Conservation (phyloP, 2,329 filamentous ascomycete species). For the Ophiosphaerella narmari region DNA sequence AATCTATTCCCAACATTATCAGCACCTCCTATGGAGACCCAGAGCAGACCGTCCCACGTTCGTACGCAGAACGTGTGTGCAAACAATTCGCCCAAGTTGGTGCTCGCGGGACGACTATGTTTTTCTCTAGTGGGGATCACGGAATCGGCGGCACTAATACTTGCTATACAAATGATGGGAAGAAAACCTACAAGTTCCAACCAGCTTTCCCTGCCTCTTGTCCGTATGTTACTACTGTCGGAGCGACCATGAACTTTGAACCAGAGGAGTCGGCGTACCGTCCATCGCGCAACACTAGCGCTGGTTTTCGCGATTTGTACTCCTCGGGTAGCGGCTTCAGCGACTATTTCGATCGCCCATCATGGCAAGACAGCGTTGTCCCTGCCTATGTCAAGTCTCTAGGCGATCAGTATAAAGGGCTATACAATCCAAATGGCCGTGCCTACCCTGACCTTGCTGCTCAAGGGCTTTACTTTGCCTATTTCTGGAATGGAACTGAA, state of each 20-base stretch:
- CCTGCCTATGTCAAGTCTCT: slow-evolving; percentile 51
- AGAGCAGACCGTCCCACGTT: slow-evolving; percentile 65
- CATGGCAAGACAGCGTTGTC: slow-evolving; percentile 54
- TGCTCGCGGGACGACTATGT: slow-evolving; percentile 68
- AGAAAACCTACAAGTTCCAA: slow-evolving; percentile 59
- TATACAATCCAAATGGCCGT: slow-evolving; percentile 60
- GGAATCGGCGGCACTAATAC: slow-evolving; percentile 58
- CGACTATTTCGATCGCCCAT: slow-evolving; percentile 53
- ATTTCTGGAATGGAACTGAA: slow-evolving; percentile 49
- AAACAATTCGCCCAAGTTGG: slow-evolving; percentile 68
- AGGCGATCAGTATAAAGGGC: slow-evolving; percentile 50
- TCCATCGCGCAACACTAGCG: slow-evolving; percentile 25
- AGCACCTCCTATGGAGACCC: slow-evolving; percentile 70
- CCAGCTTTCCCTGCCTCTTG: slow-evolving; percentile 69
- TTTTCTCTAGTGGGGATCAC: slow-evolving; percentile 66
- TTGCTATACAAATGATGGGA: slow-evolving; percentile 65
- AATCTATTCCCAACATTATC: slow-evolving; percentile 65
- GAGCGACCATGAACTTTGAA: slow-evolving; percentile 60
- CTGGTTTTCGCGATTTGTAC: slow-evolving; percentile 55
- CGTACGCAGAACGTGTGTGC: slow-evolving; percentile 67
- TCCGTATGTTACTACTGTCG: slow-evolving; percentile 70
- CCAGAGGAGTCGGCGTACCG: slow-evolving; percentile 59
- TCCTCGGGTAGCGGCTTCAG: slow-evolving; percentile 58
- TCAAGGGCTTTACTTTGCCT: slow-evolving; percentile 58
- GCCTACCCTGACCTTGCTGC: slow-evolving; percentile 67